Base-by-base conservation (phyloP, 2,329 filamentous ascomycete species). In the Hypomyces rosellus region DNA sequence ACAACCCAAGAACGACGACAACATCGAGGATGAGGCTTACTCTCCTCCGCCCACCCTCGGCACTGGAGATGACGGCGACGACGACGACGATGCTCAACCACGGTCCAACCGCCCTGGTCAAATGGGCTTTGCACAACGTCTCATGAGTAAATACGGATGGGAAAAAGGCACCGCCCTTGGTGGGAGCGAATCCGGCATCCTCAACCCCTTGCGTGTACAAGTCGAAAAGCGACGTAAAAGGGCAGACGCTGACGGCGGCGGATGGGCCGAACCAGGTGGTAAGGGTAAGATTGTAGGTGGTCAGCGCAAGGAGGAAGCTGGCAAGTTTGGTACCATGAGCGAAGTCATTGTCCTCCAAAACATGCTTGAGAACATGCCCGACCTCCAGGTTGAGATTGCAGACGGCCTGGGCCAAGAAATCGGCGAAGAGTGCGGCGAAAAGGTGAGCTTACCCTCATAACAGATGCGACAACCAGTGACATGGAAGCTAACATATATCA, bases 141-240 rank as follows among this genome's bases (percentile, higher is more conserved):
- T 97, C 50, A 89, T 99, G 82, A 80, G 82, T 54, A 97, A 96
- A 65, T 93, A 96, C 70, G 93, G 93, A 49, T 97, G 91, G 88
- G 85, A 84, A 34, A 86, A 91, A 62, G 93, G 93, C 20, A 80
- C 85, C 55, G 93, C 93, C 16, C 81, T 99, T 4, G 93, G 93
- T 57, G 90, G 89, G 14, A 80, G 85, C 55, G 83, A 82, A 33
- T 82, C 84, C 20, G 93, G 93, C 54, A 96, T 99, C 60, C 77
- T 89, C 48, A 88, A 90, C 18, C 88, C 91, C 4, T 74, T 99
- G 4, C 82, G 83, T 43, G 87, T 92, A 22, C 82, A 96, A 60
- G 80, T 92, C n/a, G 85, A 93, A 60, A 95, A 93, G 71, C 80
- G 86, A 33, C 88, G 89, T 66, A 90, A 89, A 69, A 83, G 81